Conservation (phyloP, 306 rosid species). For the Casuarina glauca region DNA sequence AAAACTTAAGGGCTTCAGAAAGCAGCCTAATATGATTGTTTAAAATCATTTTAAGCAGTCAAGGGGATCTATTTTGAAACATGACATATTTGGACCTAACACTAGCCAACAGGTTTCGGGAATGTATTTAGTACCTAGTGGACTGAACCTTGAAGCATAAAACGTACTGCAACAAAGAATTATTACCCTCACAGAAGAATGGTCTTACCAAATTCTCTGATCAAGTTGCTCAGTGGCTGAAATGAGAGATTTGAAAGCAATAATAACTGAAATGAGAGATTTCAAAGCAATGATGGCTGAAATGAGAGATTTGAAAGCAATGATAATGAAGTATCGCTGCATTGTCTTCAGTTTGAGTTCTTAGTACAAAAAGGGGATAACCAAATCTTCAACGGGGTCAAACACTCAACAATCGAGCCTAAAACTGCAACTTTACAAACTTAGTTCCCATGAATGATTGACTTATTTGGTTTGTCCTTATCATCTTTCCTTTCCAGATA, state of each 20-base stretch:
- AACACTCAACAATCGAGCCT: background rate
- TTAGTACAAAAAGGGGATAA: background rate
- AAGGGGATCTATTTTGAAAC: background rate
- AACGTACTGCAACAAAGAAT: background rate
- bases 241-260: slow-evolving; percentile 1
- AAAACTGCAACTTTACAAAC: background rate
- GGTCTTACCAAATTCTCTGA: background rate
- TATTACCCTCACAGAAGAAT: background rate
- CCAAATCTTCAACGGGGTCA: background rate
- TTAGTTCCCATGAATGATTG: background rate
- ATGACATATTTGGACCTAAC: too few relatives aligned
- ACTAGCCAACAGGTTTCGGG: too few relatives aligned
- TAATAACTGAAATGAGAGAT: background rate
- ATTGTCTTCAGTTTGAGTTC: background rate
- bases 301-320: background rate
- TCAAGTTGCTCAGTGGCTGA: slow-evolving; percentile 2
- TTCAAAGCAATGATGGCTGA: too few relatives aligned
- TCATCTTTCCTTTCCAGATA: background rate
- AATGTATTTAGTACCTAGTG: background rate
- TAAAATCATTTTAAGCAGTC: background rate
- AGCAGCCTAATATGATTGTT: background rate
- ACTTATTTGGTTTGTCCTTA: background rate
- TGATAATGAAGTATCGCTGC: background rate
- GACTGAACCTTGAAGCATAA: background rate
- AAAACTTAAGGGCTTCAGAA: slow-evolving; percentile 3